phyloP scores from a whole-genome alignment of 2,329 filamentous ascomycete genomes.

The Penicillium brevicompactum region DNA sequence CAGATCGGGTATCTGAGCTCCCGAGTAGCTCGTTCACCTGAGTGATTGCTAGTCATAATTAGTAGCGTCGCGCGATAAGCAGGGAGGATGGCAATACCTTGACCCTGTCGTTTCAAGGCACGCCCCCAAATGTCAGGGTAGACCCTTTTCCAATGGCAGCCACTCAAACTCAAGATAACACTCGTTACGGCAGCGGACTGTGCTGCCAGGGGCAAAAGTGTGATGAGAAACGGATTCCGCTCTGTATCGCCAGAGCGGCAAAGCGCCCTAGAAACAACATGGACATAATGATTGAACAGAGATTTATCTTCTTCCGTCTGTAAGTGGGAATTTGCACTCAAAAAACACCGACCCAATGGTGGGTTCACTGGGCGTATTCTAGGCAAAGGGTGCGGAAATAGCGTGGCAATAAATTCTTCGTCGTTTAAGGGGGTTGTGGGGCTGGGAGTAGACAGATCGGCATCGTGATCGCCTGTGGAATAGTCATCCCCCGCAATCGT shows the following conservation, averaged over 20 bases:
- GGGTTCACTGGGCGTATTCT: slow-evolving; percentile 3
- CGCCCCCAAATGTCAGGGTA: slow-evolving; percentile 30
- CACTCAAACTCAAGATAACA: slow-evolving; percentile 29
- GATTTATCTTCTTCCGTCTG: slow-evolving; percentile 29
- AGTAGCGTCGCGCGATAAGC: neutral
- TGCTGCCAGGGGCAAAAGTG: slow-evolving; percentile 29
- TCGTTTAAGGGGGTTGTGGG: slow-evolving; percentile 15
- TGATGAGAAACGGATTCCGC: slow-evolving; percentile 29
- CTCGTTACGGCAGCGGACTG: slow-evolving; percentile 29
- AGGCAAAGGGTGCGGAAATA: slow-evolving; percentile 17
- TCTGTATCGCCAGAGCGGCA: slow-evolving; percentile 24
- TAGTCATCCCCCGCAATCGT: neutral
- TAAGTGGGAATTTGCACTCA: slow-evolving; percentile 24
- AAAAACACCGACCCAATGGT: slow-evolving; percentile 8
- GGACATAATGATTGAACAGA: slow-evolving; percentile 33
- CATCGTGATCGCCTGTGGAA: slow-evolving; percentile 13
- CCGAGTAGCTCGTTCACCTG: slow-evolving; percentile 26
- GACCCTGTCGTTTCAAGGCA: slow-evolving; percentile 28
- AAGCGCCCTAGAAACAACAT: slow-evolving; percentile 27
- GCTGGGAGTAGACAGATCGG: slow-evolving; percentile 6
- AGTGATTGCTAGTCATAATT: slow-evolving; percentile 19
- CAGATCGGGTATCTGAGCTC: slow-evolving; percentile 28
- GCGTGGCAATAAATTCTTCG: slow-evolving; percentile 21
- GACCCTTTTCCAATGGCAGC: slow-evolving; percentile 32
- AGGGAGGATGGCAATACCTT: slow-evolving; percentile 13